These are phyloP conservation scores for Casaregolazyma suthepensis DNA, from an alignment of 1,139 yeast genomes.

Conservation along the genomic window DNA sequence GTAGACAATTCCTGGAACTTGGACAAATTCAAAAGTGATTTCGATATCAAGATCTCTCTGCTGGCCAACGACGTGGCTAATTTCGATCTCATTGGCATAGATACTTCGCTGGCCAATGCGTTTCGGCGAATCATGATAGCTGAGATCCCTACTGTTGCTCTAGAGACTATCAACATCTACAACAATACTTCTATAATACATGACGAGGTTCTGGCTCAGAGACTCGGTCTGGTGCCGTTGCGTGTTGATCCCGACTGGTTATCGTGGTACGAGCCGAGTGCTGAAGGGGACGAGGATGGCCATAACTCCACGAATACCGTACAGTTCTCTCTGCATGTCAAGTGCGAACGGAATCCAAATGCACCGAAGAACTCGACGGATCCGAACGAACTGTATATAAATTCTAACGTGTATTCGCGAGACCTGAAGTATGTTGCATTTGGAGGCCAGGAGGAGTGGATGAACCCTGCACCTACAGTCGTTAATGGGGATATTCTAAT, in stretches of 20 bases:
- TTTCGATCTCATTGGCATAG: constrained; percentile 80
- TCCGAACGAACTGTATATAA: constrained; percentile 76
- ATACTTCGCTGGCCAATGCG: constrained; percentile 92
- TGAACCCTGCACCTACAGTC: constrained; percentile 51
- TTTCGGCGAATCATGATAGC: constrained; percentile 95
- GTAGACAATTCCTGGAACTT: constrained; percentile 78
- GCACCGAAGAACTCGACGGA: constrained; percentile 76
- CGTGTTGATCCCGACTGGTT: constrained; percentile 79
- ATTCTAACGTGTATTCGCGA: constrained; percentile 79
- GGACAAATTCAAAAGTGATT: constrained; percentile 63
- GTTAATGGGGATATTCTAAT: constrained; percentile 71
- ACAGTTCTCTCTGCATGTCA: constrained; percentile 71
- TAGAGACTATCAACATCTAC: constrained; percentile 82
- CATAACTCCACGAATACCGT: constrained; percentile 83
- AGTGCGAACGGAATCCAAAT: constrained; percentile 79
- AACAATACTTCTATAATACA: constrained; percentile 95
- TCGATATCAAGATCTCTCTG: constrained; percentile 61
- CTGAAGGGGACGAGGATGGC: constrained; percentile 33
- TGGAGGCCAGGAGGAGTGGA: constrained; percentile 74
- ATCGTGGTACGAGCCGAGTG: constrained; percentile 64
- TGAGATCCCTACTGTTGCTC: constrained; percentile 94
- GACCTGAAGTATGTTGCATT: constrained; percentile 89
- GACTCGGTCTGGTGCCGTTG: constrained; percentile 88
- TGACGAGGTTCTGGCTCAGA: constrained; percentile 92
- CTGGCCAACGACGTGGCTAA: constrained; percentile 68